Base-by-base conservation (phyloP, 1,284 basidiomycete genomes). In the Hortiboletus rubellus region DNA sequence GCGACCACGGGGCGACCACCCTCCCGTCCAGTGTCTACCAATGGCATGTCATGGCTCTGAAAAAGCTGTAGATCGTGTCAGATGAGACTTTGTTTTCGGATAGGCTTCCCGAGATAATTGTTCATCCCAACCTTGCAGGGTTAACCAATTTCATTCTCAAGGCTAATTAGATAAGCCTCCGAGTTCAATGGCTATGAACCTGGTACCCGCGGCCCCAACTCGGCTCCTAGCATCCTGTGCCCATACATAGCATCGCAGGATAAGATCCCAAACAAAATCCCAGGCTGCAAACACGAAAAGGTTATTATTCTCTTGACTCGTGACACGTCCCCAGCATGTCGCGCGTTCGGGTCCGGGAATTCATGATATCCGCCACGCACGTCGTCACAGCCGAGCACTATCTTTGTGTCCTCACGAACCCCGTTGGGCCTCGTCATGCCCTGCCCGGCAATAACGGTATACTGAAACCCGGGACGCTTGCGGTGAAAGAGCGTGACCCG, bases 101-200 rank as follows among this genome's bases (percentile, higher is more conserved):
- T 56, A 63, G 9, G 52, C 49, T 58, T 55, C 54, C 51, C 46
- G 46, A 56, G 52, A 63, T 44, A 57, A 63, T 52, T 34, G 42
- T 52, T 65, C 56, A 46, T 58, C 63, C 56, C 56, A 59, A 60
- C 68, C 50, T 42, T 52, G 43, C 59, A 64, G 64, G 64, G 64
- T 58, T 22, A 38, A 46, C 41, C 34, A 22, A 52, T 45, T 51
- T 46, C 37, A 24, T 64, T 68, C 61, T 55, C 60, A 69, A 59
- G 66, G 45, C 40, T 10, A 33, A 66, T 69, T 69, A 72, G 58
- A 50, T 72, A 71, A 69, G 66, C 65, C 34, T 72, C 70, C 67
- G 70, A 64, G 41, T 12, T 57, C 14, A 15, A 61, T 61, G 67
- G 68, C 60, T 57, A 58, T 59, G 64, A 59, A 50, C 47, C 24